Evolutionary conservation across 2,329 filamentous ascomycete genomes (phyloP).

Genomic region (Penicillium brasilianum): DNA sequence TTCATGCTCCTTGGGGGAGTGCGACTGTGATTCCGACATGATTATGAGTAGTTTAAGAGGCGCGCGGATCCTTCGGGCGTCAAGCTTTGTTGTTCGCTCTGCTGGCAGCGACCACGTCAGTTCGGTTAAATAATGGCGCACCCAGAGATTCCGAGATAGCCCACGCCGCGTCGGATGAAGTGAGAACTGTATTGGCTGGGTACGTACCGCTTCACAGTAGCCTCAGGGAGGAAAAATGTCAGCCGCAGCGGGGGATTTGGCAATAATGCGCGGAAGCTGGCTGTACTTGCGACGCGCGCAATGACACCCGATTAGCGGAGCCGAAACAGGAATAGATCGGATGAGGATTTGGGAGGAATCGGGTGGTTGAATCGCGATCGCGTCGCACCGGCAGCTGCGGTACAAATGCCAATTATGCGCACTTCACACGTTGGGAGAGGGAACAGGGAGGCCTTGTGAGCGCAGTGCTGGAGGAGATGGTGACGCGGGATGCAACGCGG

Average conservation of each 20-base stretch:
- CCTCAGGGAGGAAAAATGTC: constrained; percentile 34
- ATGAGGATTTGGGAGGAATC: constrained; percentile 20
- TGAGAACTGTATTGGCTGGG: constrained; percentile 39
- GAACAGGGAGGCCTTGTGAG: constrained; percentile 18
- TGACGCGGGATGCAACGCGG: constrained; percentile 38
- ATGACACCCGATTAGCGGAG: constrained; percentile 32
- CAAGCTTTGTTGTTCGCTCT: constrained; percentile 40
- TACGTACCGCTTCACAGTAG: constrained; percentile 46
- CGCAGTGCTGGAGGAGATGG: constrained; percentile 29
- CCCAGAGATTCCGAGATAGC: constrained; percentile 31
- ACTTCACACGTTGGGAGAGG: constrained; percentile 21
- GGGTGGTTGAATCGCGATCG: constrained; percentile 20
- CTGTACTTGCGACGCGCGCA: constrained; percentile 36
- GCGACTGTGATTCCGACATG: constrained; percentile 75
- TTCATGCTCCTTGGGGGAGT: constrained; percentile 86
- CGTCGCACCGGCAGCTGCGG: constrained; percentile 26
- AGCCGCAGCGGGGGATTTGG: constrained; percentile 39
- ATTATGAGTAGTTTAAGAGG: constrained; percentile 64
- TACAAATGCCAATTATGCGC: constrained; percentile 36
- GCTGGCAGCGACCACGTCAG: constrained; percentile 54
- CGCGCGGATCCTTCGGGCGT: constrained; percentile 44
- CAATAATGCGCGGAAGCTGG: constrained; percentile 35
- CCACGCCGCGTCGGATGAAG: constrained; percentile 34
- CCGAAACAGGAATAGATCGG: constrained; percentile 20
- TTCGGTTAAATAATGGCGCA: constrained; percentile 34